phyloP scores from a whole-genome alignment of 208 protist species.

The Leishmania mexicana region DNA sequence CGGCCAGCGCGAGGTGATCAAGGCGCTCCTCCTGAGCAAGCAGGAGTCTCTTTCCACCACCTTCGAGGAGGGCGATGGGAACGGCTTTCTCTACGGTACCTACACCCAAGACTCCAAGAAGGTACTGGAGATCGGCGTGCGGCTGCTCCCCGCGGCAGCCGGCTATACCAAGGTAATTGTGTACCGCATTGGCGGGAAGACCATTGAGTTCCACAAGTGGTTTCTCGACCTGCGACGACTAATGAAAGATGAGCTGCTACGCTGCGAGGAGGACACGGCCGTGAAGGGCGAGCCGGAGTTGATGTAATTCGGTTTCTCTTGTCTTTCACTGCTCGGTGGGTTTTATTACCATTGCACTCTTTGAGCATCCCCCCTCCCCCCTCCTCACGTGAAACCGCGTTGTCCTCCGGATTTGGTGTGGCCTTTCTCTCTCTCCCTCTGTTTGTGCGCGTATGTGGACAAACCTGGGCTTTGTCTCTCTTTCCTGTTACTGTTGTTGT shows the following conservation, averaged over 20 bases:
- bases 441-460: neutral
- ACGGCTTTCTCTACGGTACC: constrained; percentile 81
- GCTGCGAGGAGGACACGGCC: constrained; percentile 84
- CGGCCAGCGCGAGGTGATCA: constrained; percentile 71
- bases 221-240: constrained; percentile 73
- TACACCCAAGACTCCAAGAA: constrained; percentile 49
- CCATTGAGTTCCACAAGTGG: constrained; percentile 82
- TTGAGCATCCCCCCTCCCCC: neutral
- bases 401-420: neutral
- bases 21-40: constrained; percentile 62
- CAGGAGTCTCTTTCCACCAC: constrained; percentile 55
- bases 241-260: constrained; percentile 80
- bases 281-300: constrained; percentile 85
- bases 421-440: neutral
- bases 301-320: constrained; percentile 40
- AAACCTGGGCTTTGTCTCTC: neutral
- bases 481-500: too few relatives aligned
- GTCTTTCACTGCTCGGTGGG: too few relatives aligned
- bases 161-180: constrained; percentile 86
- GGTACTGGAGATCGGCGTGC: constrained; percentile 74
- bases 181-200: constrained; percentile 87
- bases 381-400: neutral
- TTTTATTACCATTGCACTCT: neutral
- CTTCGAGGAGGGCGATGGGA: constrained; percentile 61
- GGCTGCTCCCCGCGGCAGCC: constrained; percentile 53